Evolutionary conservation across 345 rosid genomes (phyloP).

Genomic region (Citrus unshiu): DNA sequence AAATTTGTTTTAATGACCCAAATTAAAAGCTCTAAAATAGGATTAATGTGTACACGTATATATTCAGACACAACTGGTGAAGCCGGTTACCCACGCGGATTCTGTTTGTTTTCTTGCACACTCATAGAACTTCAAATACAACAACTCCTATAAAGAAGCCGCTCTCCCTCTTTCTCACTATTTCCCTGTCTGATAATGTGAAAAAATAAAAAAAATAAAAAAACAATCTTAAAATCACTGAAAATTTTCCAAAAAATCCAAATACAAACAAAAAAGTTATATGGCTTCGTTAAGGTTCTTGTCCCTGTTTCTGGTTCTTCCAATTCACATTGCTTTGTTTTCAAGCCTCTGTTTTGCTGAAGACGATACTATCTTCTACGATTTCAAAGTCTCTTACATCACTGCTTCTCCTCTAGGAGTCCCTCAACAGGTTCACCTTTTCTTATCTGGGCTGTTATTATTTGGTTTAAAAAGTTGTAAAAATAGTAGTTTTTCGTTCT

Average conservation of each 20-base stretch:
- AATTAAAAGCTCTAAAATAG: background rate
- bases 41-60: too few species aligned
- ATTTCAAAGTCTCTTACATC: slow-evolving; percentile 57
- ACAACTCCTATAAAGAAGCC: background rate
- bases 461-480: background rate
- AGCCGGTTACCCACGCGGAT: background rate
- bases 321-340: slow-evolving; percentile 41
- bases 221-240: background rate
- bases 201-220: too few species aligned
- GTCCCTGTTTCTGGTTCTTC: slow-evolving; percentile 11
- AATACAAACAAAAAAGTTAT: background rate
- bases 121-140: background rate
- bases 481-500: background rate
- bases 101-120: background rate
- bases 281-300: slow-evolving; percentile 21
- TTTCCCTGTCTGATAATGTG: background rate
- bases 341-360: slow-evolving; percentile 43
- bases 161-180: background rate
- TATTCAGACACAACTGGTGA: background rate
- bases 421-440: slow-evolving; percentile 65
- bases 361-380: slow-evolving; percentile 56
- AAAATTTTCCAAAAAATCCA: background rate
- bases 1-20: background rate
- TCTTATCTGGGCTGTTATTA: background rate
- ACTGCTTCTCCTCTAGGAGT: slow-evolving; percentile 82